Conservation (phyloP, 164 flowering plant species). For the Liquidambar formosana region DNA sequence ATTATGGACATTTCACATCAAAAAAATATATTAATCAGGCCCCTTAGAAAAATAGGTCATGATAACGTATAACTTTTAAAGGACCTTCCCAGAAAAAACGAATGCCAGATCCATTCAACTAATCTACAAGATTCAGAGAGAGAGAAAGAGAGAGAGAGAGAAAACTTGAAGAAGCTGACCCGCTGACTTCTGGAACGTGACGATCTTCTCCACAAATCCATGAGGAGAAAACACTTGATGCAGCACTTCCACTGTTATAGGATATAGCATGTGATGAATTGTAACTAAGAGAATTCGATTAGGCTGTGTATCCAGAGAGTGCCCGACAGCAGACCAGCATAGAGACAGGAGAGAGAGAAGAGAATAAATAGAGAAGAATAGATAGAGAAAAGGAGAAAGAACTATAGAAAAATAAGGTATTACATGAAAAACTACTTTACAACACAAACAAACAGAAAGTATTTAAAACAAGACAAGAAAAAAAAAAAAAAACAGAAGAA, state of each 20-base stretch:
- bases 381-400: slow-evolving; percentile 34
- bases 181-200: slow-evolving; percentile 99
- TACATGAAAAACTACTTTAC: neutral
- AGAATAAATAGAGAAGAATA: slow-evolving; percentile 67
- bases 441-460: neutral
- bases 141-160: slow-evolving; percentile 33
- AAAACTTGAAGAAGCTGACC: slow-evolving; percentile 89
- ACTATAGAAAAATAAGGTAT: slow-evolving; percentile 15
- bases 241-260: slow-evolving; percentile 98
- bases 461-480: neutral
- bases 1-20: neutral
- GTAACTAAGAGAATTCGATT: slow-evolving; percentile 97
- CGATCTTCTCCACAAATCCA: slow-evolving; percentile 99
- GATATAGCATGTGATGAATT: slow-evolving; percentile 97
- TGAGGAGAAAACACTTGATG: slow-evolving; percentile 99
- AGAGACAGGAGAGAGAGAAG: slow-evolving; percentile 62
- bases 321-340: slow-evolving; percentile 65
- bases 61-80: neutral
- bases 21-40: neutral
- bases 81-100: neutral
- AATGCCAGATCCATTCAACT: slow-evolving; percentile 14
- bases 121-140: slow-evolving; percentile 9
- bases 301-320: slow-evolving; percentile 80
- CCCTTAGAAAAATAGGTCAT: neutral
- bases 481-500: neutral